A percentile compares a stretch with the other conserved stretches of the same genome.
Conservation (phyloP, 2,329 filamentous ascomycete genomes). For the Fusarium lateritium region DNA sequence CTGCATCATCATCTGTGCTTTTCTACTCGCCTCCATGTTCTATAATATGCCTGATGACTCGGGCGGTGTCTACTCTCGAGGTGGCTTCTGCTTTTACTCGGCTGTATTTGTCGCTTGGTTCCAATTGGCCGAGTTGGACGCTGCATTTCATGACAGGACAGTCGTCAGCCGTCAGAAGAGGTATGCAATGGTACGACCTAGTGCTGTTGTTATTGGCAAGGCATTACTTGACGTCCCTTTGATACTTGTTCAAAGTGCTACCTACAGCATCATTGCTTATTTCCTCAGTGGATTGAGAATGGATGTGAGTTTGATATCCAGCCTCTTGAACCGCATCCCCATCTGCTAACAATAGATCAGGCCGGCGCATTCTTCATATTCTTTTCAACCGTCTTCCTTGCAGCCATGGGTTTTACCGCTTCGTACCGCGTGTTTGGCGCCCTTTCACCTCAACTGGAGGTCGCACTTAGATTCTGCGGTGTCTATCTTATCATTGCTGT, state of each 20-base stretch:
- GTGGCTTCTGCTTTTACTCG: slow-evolving; percentile 63
- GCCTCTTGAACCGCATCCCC: too few relatives aligned
- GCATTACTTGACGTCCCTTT: slow-evolving; percentile 70
- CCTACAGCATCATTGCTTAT: slow-evolving; percentile 79
- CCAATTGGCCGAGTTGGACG: slow-evolving; percentile 82
- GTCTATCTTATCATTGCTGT: slow-evolving; percentile 71
- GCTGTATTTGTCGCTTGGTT: slow-evolving; percentile 71
- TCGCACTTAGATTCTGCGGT: slow-evolving; percentile 71
- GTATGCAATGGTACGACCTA: slow-evolving; percentile 67
- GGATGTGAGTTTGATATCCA: slow-evolving; percentile 56
- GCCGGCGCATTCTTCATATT: slow-evolving; percentile 63
- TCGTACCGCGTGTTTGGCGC: slow-evolving; percentile 68
- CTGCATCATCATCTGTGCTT: slow-evolving; percentile 78
- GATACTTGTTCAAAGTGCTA: slow-evolving; percentile 72
- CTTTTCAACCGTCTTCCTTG: slow-evolving; percentile 74
- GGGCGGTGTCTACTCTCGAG: slow-evolving; percentile 70
- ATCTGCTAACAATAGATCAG: too few relatives aligned
- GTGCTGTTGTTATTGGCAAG: slow-evolving; percentile 68
- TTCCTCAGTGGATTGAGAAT: slow-evolving; percentile 80
- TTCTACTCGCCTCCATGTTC: slow-evolving; percentile 87
- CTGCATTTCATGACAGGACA: slow-evolving; percentile 77
- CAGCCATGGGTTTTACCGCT: slow-evolving; percentile 67
- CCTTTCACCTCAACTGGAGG: slow-evolving; percentile 70
- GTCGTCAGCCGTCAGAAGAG: slow-evolving; percentile 66
- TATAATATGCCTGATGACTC: slow-evolving; percentile 75